Evolutionary conservation across 2,329 filamentous ascomycete species (phyloP), one percentile per base, ranked within the genome.

Genomic region (Trichophyton rubrum): DNA sequence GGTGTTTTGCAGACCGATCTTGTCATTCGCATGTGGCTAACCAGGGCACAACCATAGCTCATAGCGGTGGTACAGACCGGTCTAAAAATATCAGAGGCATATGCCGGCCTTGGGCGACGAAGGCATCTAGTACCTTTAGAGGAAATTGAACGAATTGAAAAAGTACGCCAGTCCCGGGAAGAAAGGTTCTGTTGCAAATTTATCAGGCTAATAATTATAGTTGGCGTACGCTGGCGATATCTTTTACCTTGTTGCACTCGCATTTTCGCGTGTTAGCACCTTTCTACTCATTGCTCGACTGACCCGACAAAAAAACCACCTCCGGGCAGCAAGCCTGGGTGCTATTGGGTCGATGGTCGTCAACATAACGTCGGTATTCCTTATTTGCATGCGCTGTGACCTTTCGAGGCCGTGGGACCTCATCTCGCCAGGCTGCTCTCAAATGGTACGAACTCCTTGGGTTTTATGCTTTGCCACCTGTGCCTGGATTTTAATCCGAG

Each of bases 231-330:
- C 56, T 22, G 61, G 62, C 13, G 64, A 62, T 41, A 62, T 65
- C 9, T 59, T 65, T 15, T 65, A 64, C 33, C 57, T 65, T 27
- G 53, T 64, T 56, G 62, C 51, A 43, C 47, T 65, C 22, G 59
- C 56, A 41, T 61, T 64, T 45, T 65, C 64, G 17, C 60, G 62
- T 35, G 56, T 59, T 8, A 60, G 57, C 3, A 62, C 62, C 1
- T 64, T 64, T 33, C 40, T 65, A 13, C 62, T 65, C 6, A 53
- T 65, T 49, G 58, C 58, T 53, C 59, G 64, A 15, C 59, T 65
- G 27, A 65, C 64, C 49, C 60, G 56, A 33, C 56, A 62, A n/a
- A 62, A 60, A 47, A 64, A 59, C 27, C 60, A 63, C 33, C 47
- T 56, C 35, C 45, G 56, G 22, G 58, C 58, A 24, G 61, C 64